A percentile compares a stretch with the other conserved stretches of the same genome.
Evolutionary conservation across 441 rosid species (phyloP).

Genomic region (Brassica hybrid): DNA sequence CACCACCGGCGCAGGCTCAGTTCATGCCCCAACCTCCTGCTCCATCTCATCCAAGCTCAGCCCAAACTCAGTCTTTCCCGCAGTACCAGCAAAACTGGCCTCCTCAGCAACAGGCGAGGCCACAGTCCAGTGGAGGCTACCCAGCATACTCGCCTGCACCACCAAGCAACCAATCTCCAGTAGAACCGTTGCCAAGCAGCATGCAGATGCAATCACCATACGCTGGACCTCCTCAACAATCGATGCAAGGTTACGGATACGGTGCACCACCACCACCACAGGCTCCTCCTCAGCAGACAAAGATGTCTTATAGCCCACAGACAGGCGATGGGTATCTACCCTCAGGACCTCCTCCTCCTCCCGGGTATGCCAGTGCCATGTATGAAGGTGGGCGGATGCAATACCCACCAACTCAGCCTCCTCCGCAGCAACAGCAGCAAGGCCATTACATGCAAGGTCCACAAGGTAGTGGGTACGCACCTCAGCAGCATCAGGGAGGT

Average conservation of each 20-base stretch:
- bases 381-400: constrained; percentile 72
- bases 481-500: constrained; percentile 57
- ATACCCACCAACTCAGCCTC: constrained; percentile 41
- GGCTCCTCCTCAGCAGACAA: constrained; percentile 67
- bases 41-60: constrained; percentile 44
- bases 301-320: constrained; percentile 60
- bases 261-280: constrained; percentile 57
- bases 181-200: constrained; percentile 61
- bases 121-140: constrained; percentile 53
- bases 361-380: constrained; percentile 69
- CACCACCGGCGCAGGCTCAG: constrained; percentile 45
- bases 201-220: constrained; percentile 73
- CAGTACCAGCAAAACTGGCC: constrained; percentile 66
- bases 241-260: constrained; percentile 67
- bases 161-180: constrained; percentile 64
- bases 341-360: constrained; percentile 69
- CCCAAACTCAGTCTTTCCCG: constrained; percentile 42
- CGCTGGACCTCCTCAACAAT: constrained; percentile 67
- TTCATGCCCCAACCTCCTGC: constrained; percentile 47
- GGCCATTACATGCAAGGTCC: constrained; percentile 64
- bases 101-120: constrained; percentile 70
- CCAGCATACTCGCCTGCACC: constrained; percentile 50
- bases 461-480: constrained; percentile 68
- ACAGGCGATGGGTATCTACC: constrained; percentile 65
- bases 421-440: constrained; percentile 50